phyloP scores from a whole-genome alignment of 1,139 yeast species.

The Protomyces inundatus region DNA sequence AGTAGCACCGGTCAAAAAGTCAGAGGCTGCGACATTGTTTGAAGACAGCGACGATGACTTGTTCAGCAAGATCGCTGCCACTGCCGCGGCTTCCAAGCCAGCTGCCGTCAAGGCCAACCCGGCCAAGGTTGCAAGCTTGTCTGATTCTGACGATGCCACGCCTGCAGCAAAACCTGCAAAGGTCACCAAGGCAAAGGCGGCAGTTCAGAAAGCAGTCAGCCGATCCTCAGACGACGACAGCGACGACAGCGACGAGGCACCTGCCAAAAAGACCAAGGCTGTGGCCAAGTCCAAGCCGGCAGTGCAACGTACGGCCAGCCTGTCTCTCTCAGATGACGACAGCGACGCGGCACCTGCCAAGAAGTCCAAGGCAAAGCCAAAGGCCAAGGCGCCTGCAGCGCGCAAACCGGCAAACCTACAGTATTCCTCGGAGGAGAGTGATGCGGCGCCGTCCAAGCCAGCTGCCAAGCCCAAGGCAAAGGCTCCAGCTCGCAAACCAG shows the following conservation, averaged over 20 bases:
- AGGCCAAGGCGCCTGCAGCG: background rate
- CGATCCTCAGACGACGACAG: background rate
- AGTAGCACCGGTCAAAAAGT: slow-evolving; percentile 1
- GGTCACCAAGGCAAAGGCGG: background rate
- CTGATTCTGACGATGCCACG: background rate
- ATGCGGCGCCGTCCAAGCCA: background rate
- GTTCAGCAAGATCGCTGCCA: slow-evolving; percentile 6
- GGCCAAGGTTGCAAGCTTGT: background rate
- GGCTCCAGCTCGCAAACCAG: background rate
- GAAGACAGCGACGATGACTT: slow-evolving; percentile 25
- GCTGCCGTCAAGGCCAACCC: background rate
- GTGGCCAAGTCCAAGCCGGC: background rate
- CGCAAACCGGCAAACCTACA: background rate
- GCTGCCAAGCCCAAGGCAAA: background rate
- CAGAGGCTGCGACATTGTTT: slow-evolving; percentile 3
- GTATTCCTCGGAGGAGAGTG: background rate
- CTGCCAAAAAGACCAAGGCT: background rate
- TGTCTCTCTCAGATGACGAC: too few species aligned
- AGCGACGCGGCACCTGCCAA: background rate
- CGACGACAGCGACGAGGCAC: background rate
- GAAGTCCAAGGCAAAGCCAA: slow-evolving; percentile 1
- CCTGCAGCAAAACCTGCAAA: background rate
- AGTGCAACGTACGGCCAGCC: background rate
- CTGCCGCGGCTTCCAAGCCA: background rate
- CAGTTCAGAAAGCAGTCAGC: background rate